Conservation (phyloP, 2,329 filamentous ascomycete genomes). For the Claviceps sp. region DNA sequence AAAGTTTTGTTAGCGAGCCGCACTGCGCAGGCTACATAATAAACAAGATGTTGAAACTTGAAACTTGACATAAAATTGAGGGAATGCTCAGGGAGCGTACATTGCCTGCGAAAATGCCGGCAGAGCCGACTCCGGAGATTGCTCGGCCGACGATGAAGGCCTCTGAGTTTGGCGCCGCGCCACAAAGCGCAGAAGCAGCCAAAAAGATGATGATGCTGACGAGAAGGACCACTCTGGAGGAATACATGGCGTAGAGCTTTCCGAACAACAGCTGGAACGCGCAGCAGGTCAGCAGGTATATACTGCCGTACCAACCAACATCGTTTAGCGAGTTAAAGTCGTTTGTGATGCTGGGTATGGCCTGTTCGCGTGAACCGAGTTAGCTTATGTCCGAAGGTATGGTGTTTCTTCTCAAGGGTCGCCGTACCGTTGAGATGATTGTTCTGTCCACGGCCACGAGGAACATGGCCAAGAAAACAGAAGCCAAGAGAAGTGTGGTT, state of each 20-base stretch:
- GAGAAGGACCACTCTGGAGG: constrained; percentile 11
- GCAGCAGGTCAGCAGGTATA: constrained; percentile 46
- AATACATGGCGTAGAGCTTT: background rate
- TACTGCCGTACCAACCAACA: constrained; percentile 50
- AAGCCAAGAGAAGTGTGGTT: background rate
- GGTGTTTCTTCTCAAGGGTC: background rate
- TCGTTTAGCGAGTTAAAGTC: constrained; percentile 44
- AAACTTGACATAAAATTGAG: too few species aligned
- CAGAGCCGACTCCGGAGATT: constrained; percentile 29
- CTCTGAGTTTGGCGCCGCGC: constrained; percentile 29
- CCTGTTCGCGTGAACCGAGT: constrained; percentile 8
- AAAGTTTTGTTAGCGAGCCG: background rate
- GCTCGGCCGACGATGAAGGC: constrained; percentile 38
- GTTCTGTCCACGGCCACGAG: constrained; percentile 1
- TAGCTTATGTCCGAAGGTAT: background rate
- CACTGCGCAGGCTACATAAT: background rate
- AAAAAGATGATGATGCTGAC: constrained; percentile 37
- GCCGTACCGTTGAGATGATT: constrained; percentile 1
- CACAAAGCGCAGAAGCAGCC: constrained; percentile 38
- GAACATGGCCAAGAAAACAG: background rate
- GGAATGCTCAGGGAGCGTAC: background rate
- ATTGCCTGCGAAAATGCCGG: constrained; percentile 24
- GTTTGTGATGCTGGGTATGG: constrained; percentile 39
- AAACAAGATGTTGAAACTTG: too few species aligned
- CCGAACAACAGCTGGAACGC: constrained; percentile 15